Percentiles rank a stretch among this genome's conserved stretches.
These are phyloP conservation scores for Teratosphaeria nubilosa DNA, from an alignment of 2,329 filamentous ascomycete genomes.

Conservation along the genomic window DNA sequence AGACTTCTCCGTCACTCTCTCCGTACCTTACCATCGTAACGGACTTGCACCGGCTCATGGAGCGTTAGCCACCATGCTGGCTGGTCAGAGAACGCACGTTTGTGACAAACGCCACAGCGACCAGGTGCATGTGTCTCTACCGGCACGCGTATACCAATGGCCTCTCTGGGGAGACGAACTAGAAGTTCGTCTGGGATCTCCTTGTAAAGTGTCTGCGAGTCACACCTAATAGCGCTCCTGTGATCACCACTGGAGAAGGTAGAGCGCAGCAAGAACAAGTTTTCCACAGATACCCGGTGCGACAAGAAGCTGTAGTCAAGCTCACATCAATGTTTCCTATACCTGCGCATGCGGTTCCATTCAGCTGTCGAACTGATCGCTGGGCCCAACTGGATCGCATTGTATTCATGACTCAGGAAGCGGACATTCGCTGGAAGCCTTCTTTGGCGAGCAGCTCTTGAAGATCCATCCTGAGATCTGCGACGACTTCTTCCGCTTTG, in stretches of 20 bases:
- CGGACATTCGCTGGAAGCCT: background rate
- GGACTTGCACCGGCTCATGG: background rate
- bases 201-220: background rate
- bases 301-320: background rate
- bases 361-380: background rate
- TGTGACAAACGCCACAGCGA: background rate
- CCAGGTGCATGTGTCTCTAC: too few relatives aligned
- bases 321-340: background rate
- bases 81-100: background rate
- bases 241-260: background rate
- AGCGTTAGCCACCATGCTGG: background rate
- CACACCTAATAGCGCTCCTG: background rate
- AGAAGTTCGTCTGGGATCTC: background rate
- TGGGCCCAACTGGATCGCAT: background rate
- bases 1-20: too few relatives aligned
- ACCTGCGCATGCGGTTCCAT: background rate
- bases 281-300: background rate
- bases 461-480: background rate
- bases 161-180: too few relatives aligned
- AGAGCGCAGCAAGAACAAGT: background rate
- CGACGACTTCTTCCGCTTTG: background rate
- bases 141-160: too few relatives aligned
- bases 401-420: background rate
- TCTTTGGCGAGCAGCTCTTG: background rate
- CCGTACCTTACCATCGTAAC: background rate